Base-by-base conservation (phyloP, 139 green algal species). In the Micractinium sp. region DNA sequence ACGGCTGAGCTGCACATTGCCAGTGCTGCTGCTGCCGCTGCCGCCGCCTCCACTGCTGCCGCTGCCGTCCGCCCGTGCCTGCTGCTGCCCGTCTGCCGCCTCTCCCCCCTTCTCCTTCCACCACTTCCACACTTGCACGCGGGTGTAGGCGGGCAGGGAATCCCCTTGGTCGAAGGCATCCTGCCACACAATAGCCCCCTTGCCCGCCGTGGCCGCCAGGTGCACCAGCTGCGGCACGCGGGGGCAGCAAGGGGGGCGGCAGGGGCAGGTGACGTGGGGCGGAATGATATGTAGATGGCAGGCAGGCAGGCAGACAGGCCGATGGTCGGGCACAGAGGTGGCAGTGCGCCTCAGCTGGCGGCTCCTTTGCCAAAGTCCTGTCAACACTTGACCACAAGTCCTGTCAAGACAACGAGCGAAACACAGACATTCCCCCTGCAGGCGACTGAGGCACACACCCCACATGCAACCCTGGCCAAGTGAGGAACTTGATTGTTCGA, bases 101-200 rank as follows among this genome's bases (percentile, higher is more conserved):
- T 73, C 29, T 38, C 29, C 75, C 39, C 9, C 38, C 12, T 0
- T 22, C 0, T 90, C 80, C 36, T 80, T 87, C 89, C 89, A 93
- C 93, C 93, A 94, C 85, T 95, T 95, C 93, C 89, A 92, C 39
- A 95, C 92, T 33, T 93, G 88, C 41, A 94, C 90, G 25, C 92
- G 67, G 0, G 92, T 93, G 39, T 85, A 23, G 23, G 69, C 36
- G 3, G 41, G 71, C 76, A 90, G 89, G 87, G 77, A 9, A 79
- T 47, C 63, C 85, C 87, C 90, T 0, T 63, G 61, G 71, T 94
- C 92, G 35, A 93, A 93, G 0, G 79, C 88, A 81, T 94, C 93
- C 86, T 95, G 93, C 94, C 94, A 96, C 27, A 93, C 90, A 56
- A 96, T 92, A 47, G 61, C 12, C 18, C 22, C 38, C 78, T 73